Evolutionary conservation across 495 filamentous ascomycete species (phyloP).

Genomic region (Chaetomium fimeti): DNA sequence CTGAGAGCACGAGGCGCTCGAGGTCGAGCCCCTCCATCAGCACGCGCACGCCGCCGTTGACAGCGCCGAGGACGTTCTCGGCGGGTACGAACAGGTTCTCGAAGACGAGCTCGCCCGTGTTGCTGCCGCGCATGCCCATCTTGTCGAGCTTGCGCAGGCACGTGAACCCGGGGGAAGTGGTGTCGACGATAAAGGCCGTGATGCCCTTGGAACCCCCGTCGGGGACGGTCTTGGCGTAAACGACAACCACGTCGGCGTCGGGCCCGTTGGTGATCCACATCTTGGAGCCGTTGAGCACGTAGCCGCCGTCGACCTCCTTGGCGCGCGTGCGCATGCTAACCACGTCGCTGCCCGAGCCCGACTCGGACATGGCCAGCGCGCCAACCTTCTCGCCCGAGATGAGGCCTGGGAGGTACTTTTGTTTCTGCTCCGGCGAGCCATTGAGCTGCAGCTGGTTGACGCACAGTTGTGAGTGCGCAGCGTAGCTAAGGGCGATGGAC

Average conservation of each 20-base stretch:
- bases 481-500: slow-evolving; percentile 87
- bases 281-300: slow-evolving; percentile 84
- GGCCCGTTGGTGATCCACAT: slow-evolving; percentile 99
- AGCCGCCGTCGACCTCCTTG: slow-evolving; percentile 78
- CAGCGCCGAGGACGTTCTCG: slow-evolving; percentile 73
- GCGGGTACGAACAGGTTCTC: slow-evolving; percentile 87
- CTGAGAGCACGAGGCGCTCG: slow-evolving; percentile 87
- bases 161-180: slow-evolving; percentile 68
- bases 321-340: slow-evolving; percentile 92
- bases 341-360: slow-evolving; percentile 87
- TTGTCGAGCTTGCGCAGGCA: slow-evolving; percentile 93
- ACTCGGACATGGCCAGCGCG: slow-evolving; percentile 93
- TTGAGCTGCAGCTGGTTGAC: slow-evolving; percentile 96
- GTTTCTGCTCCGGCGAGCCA: slow-evolving; percentile 75
- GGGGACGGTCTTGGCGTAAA: slow-evolving; percentile 93
- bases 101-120: slow-evolving; percentile 93
- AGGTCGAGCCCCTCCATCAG: slow-evolving; percentile 96
- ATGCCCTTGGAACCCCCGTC: slow-evolving; percentile 83
- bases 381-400: slow-evolving; percentile 81
- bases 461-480: slow-evolving; percentile 94
- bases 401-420: slow-evolving; percentile 73
- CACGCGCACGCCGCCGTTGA: slow-evolving; percentile 82
- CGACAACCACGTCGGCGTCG: slow-evolving; percentile 82
- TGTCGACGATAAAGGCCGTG: slow-evolving; percentile 89
- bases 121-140: slow-evolving; percentile 94